Conservation (phyloP, 192 early-diverging fungal genomes). For the Coemansia sp. region DNA sequence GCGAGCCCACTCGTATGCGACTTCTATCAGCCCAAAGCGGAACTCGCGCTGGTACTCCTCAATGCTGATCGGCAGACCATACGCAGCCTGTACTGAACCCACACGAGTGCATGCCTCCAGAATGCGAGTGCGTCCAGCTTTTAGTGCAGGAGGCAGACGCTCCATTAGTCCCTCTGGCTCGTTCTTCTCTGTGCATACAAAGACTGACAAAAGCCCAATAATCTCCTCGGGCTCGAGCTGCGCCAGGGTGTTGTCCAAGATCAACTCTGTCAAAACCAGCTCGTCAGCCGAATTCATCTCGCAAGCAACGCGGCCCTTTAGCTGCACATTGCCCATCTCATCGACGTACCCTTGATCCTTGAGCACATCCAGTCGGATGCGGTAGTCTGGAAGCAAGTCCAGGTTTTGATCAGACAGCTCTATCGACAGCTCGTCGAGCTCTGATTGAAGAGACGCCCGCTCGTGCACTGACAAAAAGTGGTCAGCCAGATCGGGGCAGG, state of each 20-base stretch:
- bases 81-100: slow-evolving; percentile 69
- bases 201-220: slow-evolving; percentile 88
- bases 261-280: slow-evolving; percentile 89
- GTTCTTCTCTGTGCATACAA: slow-evolving; percentile 93
- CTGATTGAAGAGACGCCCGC: slow-evolving; percentile 63
- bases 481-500: slow-evolving; percentile 37
- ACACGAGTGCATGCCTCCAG: slow-evolving; percentile 67
- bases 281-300: slow-evolving; percentile 98
- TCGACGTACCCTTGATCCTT: slow-evolving; percentile 80
- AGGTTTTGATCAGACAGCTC: slow-evolving; percentile 91
- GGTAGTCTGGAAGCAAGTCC: slow-evolving; percentile 89
- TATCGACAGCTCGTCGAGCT: slow-evolving; percentile 72
- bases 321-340: slow-evolving; percentile 79
- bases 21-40: slow-evolving; percentile 89
- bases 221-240: slow-evolving; percentile 91
- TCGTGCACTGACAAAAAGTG: slow-evolving; percentile 61
- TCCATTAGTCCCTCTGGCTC: slow-evolving; percentile 42
- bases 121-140: slow-evolving; percentile 62
- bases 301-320: slow-evolving; percentile 95
- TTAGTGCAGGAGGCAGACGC: slow-evolving; percentile 31
- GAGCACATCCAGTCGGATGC: slow-evolving; percentile 83
- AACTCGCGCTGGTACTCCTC: slow-evolving; percentile 59
- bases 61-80: slow-evolving; percentile 60
- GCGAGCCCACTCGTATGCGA: slow-evolving; percentile 97
- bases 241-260: slow-evolving; percentile 88